Evolutionary conservation across 306 rosid genomes (phyloP).

Genomic region (Casuarina cunninghamiana): DNA sequence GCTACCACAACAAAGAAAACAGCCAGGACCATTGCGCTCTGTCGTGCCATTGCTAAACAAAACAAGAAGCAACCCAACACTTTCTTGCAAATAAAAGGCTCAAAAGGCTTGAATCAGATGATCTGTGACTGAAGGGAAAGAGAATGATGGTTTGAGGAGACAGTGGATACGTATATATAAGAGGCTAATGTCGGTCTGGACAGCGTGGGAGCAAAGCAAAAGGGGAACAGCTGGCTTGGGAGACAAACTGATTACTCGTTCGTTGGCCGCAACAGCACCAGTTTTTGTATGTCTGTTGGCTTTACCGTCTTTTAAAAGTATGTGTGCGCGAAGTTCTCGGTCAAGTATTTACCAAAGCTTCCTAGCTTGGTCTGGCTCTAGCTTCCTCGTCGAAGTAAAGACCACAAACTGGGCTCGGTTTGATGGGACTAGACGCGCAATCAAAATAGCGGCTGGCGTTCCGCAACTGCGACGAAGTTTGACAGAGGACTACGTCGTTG

Average conservation of each 20-base stretch:
- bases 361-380: no score
- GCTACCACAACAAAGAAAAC: constrained; percentile 6
- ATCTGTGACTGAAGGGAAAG: neutral
- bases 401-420: neutral
- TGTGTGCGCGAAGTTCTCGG: neutral
- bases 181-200: neutral
- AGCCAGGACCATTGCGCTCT: constrained; percentile 9
- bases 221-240: constrained; percentile 12
- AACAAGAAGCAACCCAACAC: neutral
- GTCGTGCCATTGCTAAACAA: constrained; percentile 34
- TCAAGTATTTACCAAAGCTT: no score
- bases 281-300: no score
- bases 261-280: neutral
- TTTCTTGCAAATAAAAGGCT: no score
- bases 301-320: no score
- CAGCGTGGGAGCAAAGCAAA: constrained; percentile 22
- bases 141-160: neutral
- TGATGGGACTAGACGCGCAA: no score
- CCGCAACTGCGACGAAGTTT: no score
- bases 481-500: no score
- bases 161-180: constrained; percentile 1
- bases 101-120: no score
- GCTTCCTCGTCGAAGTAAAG: neutral
- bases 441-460: no score
- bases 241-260: constrained; percentile 11